Percentiles rank a stretch among this genome's conserved stretches.
Conservation (phyloP, 176 grass and related monocot genomes). For the Paspalum notatum region DNA sequence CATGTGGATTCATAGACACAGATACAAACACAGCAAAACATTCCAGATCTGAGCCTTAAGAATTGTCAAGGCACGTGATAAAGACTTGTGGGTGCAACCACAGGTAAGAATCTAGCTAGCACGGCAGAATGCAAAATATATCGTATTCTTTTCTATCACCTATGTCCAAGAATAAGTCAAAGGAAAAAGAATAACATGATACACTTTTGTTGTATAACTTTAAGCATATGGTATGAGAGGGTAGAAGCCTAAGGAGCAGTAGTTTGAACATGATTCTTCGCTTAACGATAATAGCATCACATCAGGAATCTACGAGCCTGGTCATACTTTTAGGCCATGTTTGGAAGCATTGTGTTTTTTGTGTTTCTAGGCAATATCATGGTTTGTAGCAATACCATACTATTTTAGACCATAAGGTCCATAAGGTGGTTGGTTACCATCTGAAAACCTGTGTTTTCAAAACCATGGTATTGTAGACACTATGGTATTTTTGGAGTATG, state of each 20-base stretch:
- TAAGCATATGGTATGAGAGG: slow-evolving; percentile 1
- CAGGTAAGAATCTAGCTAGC: slow-evolving; percentile 9
- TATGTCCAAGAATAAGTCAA: background rate
- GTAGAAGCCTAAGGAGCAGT: background rate
- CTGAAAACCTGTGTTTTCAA: too few relatives aligned
- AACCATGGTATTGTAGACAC: too few relatives aligned
- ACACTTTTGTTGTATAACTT: background rate
- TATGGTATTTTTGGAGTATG: too few relatives aligned
- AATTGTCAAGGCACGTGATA: background rate
- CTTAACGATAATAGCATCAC: slow-evolving; percentile 16
- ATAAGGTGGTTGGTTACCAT: too few relatives aligned
- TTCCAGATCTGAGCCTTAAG: background rate
- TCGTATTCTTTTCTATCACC: background rate
- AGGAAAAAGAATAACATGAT: slow-evolving; percentile 15
- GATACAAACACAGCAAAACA: background rate
- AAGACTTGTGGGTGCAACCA: background rate
- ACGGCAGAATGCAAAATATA: background rate
- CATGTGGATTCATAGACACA: background rate
- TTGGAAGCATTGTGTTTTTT: background rate
- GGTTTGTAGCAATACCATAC: too few relatives aligned
- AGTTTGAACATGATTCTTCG: slow-evolving; percentile 17
- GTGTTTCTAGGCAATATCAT: too few relatives aligned
- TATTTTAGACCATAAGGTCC: too few relatives aligned
- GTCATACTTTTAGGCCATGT: background rate
- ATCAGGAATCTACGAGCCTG: too few relatives aligned